Evolutionary conservation across 768 basidiomycete species (phyloP), one percentile per base, ranked within the genome.

Genomic region (Tulasnella calospora): DNA sequence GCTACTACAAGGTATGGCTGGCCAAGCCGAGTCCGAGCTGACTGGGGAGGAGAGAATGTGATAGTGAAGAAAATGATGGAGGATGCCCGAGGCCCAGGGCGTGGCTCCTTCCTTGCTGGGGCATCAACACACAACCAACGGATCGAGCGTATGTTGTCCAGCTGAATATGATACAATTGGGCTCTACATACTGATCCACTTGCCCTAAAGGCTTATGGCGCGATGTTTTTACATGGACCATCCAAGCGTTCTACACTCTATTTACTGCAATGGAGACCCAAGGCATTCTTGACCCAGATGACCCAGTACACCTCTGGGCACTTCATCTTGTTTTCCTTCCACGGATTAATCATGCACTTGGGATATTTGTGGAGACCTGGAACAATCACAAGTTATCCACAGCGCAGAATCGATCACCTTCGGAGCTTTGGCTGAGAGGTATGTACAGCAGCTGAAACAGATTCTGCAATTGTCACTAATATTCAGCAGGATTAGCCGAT

Each of bases 21-120:
- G 71, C 71, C 71, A 19, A 72, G 71, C 21, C 71, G 71, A n/a
- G 71, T 72, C n/a, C 36, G 71, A 30, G 71, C 71, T 21, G 71
- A 72, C 21, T 40, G 71, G 35, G 71, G 71, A 35, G 71, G 71
- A 19, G 71, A 72, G 36, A 72, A 72, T 72, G 10, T 35, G 44
- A 12, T 15, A 13, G 71, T 72, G 10, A 4, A 72, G 13, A 3
- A n/a, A 13, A 17, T 35, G 17, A 72, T 72, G 71, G 71, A 72
- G 35, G n/a, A 2, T 38, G 44, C 71, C 1, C 71, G 71, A 41
- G 71, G 71, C 5, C 15, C 19, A 36, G 71, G 71, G 36, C 33
- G 71, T 21, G 71, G 33, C 21, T 72, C 71, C n/a, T 72, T 72
- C 13, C 35, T 72, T 72, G 71, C 71, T 35, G 71, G 71, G 6